Conservation (phyloP, 2,329 filamentous ascomycete species). For the Aspergillus fumigatiaffinis region DNA sequence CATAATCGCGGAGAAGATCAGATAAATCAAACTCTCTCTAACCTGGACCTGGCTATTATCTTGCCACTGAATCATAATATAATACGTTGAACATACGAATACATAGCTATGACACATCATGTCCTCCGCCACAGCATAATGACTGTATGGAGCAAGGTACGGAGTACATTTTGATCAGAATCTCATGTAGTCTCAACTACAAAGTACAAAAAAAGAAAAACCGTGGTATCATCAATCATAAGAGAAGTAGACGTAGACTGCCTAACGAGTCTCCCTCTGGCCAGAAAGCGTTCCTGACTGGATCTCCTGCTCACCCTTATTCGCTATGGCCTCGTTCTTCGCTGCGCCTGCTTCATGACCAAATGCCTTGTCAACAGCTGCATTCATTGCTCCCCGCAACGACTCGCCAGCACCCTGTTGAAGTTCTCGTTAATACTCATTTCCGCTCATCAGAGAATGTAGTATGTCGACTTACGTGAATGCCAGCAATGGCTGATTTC, state of each 20-base stretch:
- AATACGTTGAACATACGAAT: neutral
- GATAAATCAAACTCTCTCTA: neutral
- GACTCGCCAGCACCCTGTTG: conserved; percentile 39
- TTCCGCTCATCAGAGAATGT: neutral
- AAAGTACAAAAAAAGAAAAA: neutral
- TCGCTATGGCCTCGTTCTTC: conserved; percentile 36
- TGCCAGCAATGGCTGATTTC: conserved; percentile 26
- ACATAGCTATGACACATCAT: neutral
- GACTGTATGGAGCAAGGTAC: no score
- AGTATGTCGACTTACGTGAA: conserved; percentile 30
- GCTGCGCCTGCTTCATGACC: conserved; percentile 32
- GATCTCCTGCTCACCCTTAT: conserved; percentile 34
- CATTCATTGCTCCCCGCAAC: conserved; percentile 35
- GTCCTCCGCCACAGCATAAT: neutral
- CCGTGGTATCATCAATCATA: neutral
- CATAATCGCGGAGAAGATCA: neutral
- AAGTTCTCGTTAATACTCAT: neutral
- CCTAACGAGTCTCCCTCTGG: neutral
- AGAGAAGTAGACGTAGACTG: neutral
- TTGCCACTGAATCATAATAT: neutral
- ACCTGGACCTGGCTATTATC: neutral
- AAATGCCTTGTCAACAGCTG: conserved; percentile 38
- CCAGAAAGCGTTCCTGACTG: conserved; percentile 24
- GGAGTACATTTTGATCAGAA: neutral
- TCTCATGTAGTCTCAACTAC: neutral